phyloP scores from a whole-genome alignment of 768 basidiomycete genomes.

The Kwoniella sp. region DNA sequence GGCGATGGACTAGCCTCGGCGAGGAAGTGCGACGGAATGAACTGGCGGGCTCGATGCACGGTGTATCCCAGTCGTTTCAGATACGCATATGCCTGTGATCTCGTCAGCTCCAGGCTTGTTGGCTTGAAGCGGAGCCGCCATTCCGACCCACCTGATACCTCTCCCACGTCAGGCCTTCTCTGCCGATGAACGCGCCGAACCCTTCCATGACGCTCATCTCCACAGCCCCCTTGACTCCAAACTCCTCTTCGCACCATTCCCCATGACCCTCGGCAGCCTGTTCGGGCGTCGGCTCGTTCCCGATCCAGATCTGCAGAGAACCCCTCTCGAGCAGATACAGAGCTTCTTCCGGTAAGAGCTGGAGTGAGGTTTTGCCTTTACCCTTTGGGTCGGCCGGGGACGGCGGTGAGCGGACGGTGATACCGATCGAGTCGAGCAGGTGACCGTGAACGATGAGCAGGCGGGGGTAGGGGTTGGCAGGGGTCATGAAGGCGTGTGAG shows the following conservation, averaged over 20 bases:
- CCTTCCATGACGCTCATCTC: constrained; percentile 86
- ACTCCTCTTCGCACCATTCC: constrained; percentile 45
- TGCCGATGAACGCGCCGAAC: constrained; percentile 77
- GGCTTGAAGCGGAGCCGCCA: not conserved
- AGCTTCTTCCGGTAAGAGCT: constrained; percentile 90
- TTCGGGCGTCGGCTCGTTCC: constrained; percentile 16
- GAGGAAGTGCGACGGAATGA: constrained; percentile 39
- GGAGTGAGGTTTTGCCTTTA: constrained; percentile 60
- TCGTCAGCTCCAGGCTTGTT: not conserved
- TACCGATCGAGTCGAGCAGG: constrained; percentile 74
- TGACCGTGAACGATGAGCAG: constrained; percentile 62
- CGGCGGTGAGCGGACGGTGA: constrained; percentile 60
- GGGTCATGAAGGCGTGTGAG: constrained; percentile 44
- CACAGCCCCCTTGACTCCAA: constrained; percentile 33
- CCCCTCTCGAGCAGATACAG: constrained; percentile 91
- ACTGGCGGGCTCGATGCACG: constrained; percentile 67
- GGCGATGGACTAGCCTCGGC: not conserved
- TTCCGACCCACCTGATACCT: constrained; percentile 68
- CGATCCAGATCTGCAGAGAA: constrained; percentile 57
- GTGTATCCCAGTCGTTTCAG: constrained; percentile 86
- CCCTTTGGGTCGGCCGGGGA: constrained; percentile 5
- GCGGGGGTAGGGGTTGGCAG: constrained; percentile 34
- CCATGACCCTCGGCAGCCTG: constrained; percentile 51
- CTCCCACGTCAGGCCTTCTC: constrained; percentile 71
- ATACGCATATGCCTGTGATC: constrained; percentile 77